Percentiles rank a stretch among this genome's conserved stretches.
Conservation (phyloP, 2,329 filamentous ascomycete species). For the Botrytis sinoallii region DNA sequence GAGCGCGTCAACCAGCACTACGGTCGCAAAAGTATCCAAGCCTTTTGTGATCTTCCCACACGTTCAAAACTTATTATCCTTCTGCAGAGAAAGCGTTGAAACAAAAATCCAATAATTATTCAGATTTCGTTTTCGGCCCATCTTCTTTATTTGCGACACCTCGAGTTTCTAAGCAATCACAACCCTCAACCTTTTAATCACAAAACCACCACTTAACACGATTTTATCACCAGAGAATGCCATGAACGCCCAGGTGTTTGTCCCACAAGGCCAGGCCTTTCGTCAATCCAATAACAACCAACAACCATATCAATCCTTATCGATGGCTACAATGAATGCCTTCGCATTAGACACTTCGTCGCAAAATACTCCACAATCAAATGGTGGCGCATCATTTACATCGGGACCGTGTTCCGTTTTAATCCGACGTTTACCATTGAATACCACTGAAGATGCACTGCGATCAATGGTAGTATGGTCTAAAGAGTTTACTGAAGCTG, state of each 20-base stretch:
- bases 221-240: conserved; percentile 36
- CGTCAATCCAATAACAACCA: conserved; percentile 34
- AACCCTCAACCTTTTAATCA: conserved; percentile 22
- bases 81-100: conserved; percentile 2
- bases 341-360: conserved; percentile 31
- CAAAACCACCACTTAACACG: conserved; percentile 28
- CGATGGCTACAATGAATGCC: conserved; percentile 36
- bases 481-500: conserved; percentile 51
- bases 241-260: conserved; percentile 37
- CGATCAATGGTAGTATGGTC: conserved; percentile 58
- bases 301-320: conserved; percentile 35
- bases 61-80: neutral
- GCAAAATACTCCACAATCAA: conserved; percentile 27
- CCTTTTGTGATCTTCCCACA: conserved; percentile 7
- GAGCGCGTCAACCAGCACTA: conserved; percentile 17
- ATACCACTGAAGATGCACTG: conserved; percentile 53
- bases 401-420: conserved; percentile 44
- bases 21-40: conserved; percentile 21
- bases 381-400: conserved; percentile 27
- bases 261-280: conserved; percentile 36
- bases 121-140: conserved; percentile 9
- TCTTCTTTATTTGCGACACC: conserved; percentile 18
- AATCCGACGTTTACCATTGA: conserved; percentile 53
- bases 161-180: conserved; percentile 19
- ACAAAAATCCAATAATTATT: neutral